These are phyloP conservation scores for Penicillium taxi DNA, from an alignment of 495 filamentous ascomycete species.

Conservation along the genomic window DNA sequence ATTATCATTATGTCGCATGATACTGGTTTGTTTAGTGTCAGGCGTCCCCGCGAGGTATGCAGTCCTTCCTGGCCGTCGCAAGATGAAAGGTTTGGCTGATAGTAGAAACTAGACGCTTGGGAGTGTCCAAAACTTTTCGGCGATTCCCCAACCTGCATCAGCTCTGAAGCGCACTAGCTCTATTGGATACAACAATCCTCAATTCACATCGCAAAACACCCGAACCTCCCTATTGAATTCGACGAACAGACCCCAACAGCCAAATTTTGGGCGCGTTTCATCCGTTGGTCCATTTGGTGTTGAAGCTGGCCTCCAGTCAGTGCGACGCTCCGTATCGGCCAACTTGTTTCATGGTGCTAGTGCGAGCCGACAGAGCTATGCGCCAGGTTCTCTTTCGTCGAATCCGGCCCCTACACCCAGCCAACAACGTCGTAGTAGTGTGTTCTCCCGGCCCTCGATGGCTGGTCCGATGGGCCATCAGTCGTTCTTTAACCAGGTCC, in stretches of 20 bases:
- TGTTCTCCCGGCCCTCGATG: conserved; percentile 63
- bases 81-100: conserved; percentile 12
- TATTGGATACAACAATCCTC: conserved; percentile 57
- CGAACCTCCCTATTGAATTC: conserved; percentile 83
- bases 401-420: conserved; percentile 33
- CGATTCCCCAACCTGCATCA: conserved; percentile 87
- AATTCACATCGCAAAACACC: conserved; percentile 59
- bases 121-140: conserved; percentile 64
- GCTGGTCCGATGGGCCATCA: conserved; percentile 61
- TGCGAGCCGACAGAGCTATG: conserved; percentile 60
- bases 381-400: conserved; percentile 51
- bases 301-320: conserved; percentile 72
- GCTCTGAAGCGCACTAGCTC: conserved; percentile 90
- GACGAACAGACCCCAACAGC: conserved; percentile 76
- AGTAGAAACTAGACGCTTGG: conserved; percentile 58
- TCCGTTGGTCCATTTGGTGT: conserved; percentile 62
- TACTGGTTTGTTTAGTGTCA: conserved; percentile 64
- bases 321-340: conserved; percentile 74
- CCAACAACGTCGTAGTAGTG: conserved; percentile 71
- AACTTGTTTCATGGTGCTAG: conserved; percentile 56
- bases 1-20: conserved; percentile 62
- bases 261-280: conserved; percentile 75
- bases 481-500: conserved; percentile 85
- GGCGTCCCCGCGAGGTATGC: conserved; percentile 63
- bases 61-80: conserved; percentile 5